These are phyloP conservation scores for Trichoderma lentiforme DNA, from an alignment of 2,329 filamentous ascomycete genomes.

Conservation along the genomic window DNA sequence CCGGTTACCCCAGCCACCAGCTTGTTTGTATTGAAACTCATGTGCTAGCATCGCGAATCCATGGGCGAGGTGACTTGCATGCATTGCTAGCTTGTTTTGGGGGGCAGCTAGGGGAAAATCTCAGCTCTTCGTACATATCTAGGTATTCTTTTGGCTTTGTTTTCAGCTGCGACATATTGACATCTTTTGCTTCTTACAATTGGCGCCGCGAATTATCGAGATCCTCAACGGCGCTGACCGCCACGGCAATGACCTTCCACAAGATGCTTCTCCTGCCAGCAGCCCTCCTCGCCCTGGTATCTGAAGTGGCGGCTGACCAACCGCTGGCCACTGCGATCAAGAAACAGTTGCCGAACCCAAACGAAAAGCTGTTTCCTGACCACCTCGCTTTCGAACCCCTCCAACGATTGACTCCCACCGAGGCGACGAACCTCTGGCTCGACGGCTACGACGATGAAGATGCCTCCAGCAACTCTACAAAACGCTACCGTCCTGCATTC, in stretches of 20 bases:
- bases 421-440: slow-evolving; percentile 31
- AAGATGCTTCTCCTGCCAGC: slow-evolving; percentile 39
- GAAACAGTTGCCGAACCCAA: slow-evolving; percentile 68
- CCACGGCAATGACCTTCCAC: slow-evolving; percentile 37
- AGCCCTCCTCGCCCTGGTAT: slow-evolving; percentile 46
- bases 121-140: not conserved
- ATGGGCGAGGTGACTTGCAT: not conserved
- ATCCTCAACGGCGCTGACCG: not conserved
- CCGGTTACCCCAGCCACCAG: slow-evolving; percentile 14
- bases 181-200: not conserved
- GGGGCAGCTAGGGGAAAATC: not conserved
- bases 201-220: not conserved
- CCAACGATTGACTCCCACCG: slow-evolving; percentile 26
- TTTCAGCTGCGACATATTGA: not conserved
- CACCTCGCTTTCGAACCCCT: slow-evolving; percentile 53
- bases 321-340: slow-evolving; percentile 58
- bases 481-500: slow-evolving; percentile 48
- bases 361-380: slow-evolving; percentile 70
- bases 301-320: slow-evolving; percentile 35
- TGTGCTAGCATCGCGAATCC: not conserved
- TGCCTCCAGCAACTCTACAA: slow-evolving; percentile 20
- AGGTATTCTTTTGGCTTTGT: not conserved
- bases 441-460: slow-evolving; percentile 29
- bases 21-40: slow-evolving; percentile 13
- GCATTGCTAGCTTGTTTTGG: not conserved